Evolutionary conservation across 257 asterid species (phyloP), one percentile per base, ranked within the genome.

Genomic region (Solanum medicagineum): DNA sequence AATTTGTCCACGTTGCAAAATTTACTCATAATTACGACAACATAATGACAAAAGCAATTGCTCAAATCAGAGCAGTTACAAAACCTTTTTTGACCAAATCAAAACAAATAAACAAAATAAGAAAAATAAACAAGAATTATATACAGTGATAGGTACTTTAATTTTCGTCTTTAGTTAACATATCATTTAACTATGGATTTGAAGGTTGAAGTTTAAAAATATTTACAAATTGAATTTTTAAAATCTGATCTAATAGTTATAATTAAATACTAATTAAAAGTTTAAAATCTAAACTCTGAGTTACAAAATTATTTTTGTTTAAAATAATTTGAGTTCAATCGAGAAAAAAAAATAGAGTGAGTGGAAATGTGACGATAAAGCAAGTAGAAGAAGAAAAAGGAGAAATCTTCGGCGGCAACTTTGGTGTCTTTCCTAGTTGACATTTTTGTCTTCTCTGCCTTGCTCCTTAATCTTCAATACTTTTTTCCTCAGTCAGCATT

Each of bases 1-100:
- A 2, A 13, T 15, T 12, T 20, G 57, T 24, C 87, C 89, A 87
- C 87, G 83, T 69, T 81, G 59, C 85, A 81, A n/a, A n/a, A 8
- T n/a, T 13, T 60, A 60, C 36, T 60, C 10, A 44, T 62, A 81
- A 19, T 71, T 32, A 70, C 49, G 84, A 47, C 71, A 60, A 17
- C 47, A 57, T 32, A 69, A 29, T 29, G 32, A 29, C 32, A 29
- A 29, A 29, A 29, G 32, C 32, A 29, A 29, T 29, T 2, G 32
- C 3, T 29, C 32, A 29, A 29, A 29, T 29, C 32, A 29, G 32
- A 29, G 32, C 32, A 29, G 32, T 29, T 29, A 29, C 32, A 29
- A 29, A 29, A 29, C 3, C 22, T 55, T 6, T 36, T 82, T 81
- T 22, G 69, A 71, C 86, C 71, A 60, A 59, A 66, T 29, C 45